phyloP scores from a whole-genome alignment of 2,329 filamentous ascomycete genomes.

The Lasiodiplodia citricola region DNA sequence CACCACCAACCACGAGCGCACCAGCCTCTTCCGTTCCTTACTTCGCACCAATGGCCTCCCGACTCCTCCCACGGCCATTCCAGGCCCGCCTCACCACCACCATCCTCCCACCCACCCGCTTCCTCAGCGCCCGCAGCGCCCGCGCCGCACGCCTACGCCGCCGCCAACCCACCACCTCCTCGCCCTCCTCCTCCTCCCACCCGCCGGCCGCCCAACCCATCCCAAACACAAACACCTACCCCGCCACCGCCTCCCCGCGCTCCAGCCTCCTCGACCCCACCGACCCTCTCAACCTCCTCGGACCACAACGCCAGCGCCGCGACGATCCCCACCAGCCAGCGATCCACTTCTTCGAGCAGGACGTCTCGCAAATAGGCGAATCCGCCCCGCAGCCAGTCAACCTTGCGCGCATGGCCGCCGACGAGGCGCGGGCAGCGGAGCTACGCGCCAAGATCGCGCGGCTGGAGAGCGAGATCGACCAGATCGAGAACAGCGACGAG shows the following conservation, averaged over 20 bases:
- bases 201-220: background rate
- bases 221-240: background rate
- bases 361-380: background rate
- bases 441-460: background rate
- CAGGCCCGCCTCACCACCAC: background rate
- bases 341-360: slow-evolving; percentile 23
- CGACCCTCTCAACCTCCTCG: slow-evolving; percentile 15
- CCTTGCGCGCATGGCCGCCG: background rate
- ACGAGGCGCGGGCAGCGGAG: background rate
- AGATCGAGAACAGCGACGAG: slow-evolving; percentile 10
- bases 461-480: slow-evolving; percentile 4
- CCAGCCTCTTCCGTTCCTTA: background rate
- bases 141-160: background rate
- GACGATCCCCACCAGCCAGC: background rate
- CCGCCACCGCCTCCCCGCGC: background rate
- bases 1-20: background rate
- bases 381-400: background rate
- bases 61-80: background rate
- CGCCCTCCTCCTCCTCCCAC: background rate
- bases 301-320: background rate
- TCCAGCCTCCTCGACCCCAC: background rate
- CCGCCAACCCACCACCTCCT: background rate
- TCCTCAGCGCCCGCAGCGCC: background rate
- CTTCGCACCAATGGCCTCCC: background rate
- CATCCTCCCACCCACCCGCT: background rate